Percentiles rank a stretch among this genome's conserved stretches.
These are phyloP conservation scores for Cyclostephanos invisitatus DNA, from an alignment of 108 stramenopile species.

Conservation along the genomic window DNA sequence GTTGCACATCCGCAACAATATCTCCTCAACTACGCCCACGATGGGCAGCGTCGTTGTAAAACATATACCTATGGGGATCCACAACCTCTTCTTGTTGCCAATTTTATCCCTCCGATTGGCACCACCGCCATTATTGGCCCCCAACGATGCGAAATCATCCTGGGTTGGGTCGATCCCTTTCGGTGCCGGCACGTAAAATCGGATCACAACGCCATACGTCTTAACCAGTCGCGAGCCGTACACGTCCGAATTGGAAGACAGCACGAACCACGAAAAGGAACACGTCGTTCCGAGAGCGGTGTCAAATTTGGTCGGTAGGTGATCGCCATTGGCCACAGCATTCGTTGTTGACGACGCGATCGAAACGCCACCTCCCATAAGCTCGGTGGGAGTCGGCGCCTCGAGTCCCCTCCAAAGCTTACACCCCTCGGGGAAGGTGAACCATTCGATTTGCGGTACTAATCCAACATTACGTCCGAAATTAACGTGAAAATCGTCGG, in stretches of 20 bases:
- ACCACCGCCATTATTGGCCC: conserved; percentile 32
- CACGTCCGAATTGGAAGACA: conserved; percentile 80
- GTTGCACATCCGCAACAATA: conserved; percentile 79
- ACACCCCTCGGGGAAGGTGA: conserved; percentile 84
- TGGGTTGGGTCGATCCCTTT: conserved; percentile 76
- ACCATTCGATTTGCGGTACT: conserved; percentile 83
- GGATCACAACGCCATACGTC: conserved; percentile 80
- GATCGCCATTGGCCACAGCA: background rate
- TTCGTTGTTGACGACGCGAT: background rate
- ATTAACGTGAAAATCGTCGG: conserved; percentile 69
- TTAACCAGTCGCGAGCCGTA: conserved; percentile 78
- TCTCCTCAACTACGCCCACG: conserved; percentile 78
- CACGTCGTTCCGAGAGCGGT: conserved; percentile 76
- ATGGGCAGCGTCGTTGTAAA: conserved; percentile 77
- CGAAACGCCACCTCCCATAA: background rate
- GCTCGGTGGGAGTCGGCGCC: conserved; percentile 70
- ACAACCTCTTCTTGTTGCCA: conserved; percentile 49
- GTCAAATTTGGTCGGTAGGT: conserved; percentile 66
- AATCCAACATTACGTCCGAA: conserved; percentile 58
- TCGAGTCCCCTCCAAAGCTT: conserved; percentile 76
- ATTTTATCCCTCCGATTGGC: conserved; percentile 9
- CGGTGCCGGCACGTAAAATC: conserved; percentile 85
- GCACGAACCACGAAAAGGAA: conserved; percentile 88
- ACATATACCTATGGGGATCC: conserved; percentile 85
- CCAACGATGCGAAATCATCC: conserved; percentile 74